Base-by-base conservation (phyloP, 257 asterid genomes). In the Solanum chilense region DNA sequence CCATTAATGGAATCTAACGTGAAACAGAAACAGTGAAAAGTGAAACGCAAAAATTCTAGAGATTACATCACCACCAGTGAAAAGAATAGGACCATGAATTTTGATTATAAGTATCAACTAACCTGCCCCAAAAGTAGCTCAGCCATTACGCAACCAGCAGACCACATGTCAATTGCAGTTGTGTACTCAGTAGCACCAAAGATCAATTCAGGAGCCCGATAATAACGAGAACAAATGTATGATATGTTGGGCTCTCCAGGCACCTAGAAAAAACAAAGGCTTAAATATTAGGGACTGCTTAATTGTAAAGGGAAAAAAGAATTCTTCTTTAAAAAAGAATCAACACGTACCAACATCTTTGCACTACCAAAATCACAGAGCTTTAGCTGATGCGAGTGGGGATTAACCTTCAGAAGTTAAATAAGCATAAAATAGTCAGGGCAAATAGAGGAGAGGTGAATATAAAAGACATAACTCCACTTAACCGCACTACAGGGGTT, bases 291-390 rank as follows among this genome's bases (percentile, higher is more conserved):
- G 81, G 73, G 39, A 87, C 35, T 66, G 16, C 7, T 76, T 39
- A 37, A 74, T 12, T 37, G 82, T 37, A 2, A 27, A 42, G 5
- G n/a, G n/a, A 37, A 31, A 25, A 82, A 69, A 2, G 64, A 86
- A 47, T 27, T 71, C 64, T 20, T 56, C 64, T 25, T 42, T 82
- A 10, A 80, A 64, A 69, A 11, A 76, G 45, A 88, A 49, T 29
- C 37, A 89, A 8, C 35, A 92, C 94, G 9, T 90, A 97, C 98
- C 99, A 95, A 84, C 92, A 94, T 93, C 91, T 97, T 97, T 85
- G 99, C 99, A 91, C 99, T 97, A 82, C 99, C 99, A 86, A 97
- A 97, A 90, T 97, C 99, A 88, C 99, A 97, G 41, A 95, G 91
- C 93, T 97, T 97, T 69, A 95, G 92, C 93, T 95, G 96, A 89